Conservation (phyloP, 164 flowering plant genomes). For the Umbilicus rupestris region DNA sequence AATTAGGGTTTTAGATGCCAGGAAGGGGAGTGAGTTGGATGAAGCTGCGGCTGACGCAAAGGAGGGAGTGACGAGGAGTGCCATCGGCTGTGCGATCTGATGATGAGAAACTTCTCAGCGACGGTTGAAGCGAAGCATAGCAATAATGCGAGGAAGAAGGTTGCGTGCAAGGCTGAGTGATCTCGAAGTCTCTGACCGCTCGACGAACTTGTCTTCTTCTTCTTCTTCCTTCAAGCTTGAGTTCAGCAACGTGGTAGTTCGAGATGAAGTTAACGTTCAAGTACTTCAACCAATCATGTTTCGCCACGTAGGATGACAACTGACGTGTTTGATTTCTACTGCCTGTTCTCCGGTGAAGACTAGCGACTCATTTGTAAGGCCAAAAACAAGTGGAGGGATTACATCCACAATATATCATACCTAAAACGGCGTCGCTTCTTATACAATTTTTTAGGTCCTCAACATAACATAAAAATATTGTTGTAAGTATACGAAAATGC, state of each 20-base stretch:
- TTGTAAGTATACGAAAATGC: neutral
- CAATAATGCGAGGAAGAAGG: neutral
- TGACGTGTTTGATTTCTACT: neutral
- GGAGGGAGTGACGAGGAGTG: slow-evolving; percentile 12
- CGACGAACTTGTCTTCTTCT: neutral
- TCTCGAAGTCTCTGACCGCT: slow-evolving; percentile 3
- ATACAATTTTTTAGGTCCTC: neutral
- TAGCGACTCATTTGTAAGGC: too few relatives aligned
- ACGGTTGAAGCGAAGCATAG: too few relatives aligned
- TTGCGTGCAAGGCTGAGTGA: slow-evolving; percentile 22
- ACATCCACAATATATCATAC: neutral
- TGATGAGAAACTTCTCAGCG: neutral
- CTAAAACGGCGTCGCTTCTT: neutral
- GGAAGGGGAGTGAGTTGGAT: slow-evolving; percentile 5
- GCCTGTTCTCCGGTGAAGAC: too few relatives aligned
- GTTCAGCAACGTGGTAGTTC: neutral
- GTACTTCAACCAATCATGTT: neutral
- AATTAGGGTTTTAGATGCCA: slow-evolving; percentile 11
- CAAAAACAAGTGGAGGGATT: neutral
- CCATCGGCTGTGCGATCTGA: neutral
- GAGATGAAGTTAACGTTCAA: slow-evolving; percentile 3
- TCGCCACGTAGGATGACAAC: neutral
- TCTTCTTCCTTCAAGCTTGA: neutral
- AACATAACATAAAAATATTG: neutral
- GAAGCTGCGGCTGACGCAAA: slow-evolving; percentile 5